Evolutionary conservation across 768 basidiomycete genomes (phyloP), one percentile per base, ranked within the genome.

Genomic region (Russula olivacea): DNA sequence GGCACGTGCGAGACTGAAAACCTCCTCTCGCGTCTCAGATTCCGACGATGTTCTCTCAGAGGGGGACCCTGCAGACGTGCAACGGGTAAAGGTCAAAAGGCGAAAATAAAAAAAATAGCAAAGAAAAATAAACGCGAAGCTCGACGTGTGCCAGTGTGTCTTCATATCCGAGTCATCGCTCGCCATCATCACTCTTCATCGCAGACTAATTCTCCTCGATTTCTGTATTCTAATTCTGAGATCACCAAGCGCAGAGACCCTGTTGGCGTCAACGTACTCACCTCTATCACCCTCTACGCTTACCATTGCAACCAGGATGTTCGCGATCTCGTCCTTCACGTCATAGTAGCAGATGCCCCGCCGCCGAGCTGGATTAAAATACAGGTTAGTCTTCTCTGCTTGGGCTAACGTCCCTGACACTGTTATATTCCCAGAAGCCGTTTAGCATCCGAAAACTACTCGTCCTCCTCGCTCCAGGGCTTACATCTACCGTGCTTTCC

Each of bases 351-450:
- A 0, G 92, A 95, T 69, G 86, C 84, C 19, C 86, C 88, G n/a
- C 86, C 89, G 1, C 88, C 89, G 0, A 85, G 85, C 59, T 98
- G 94, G 94, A 81, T 98, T 21, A 81, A 83, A 55, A 80, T 95
- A 47, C 88, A 93, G 73, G 94, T 5, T n/a, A 52, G 50, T 47
- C 23, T 32, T 43, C 34, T 14, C 19, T 45, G 1, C 19, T 28
- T 14, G 15, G 4, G 28, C 32, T 53, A 34, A 12, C 4, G 32
- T 32, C 19, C 9, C 67, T 36, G 52, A 53, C 48, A 34, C n/a
- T n/a, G n/a, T 40, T 34, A 59, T 38, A 7, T 61, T 54, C 28
- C 4, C 69, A 96, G 91, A 90, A 96, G 72, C 78, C 83, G 1
- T 79, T 80, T 8, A 76, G 81, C 48, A 85, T 98, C 34, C 81